A percentile compares a stretch with the other conserved stretches of the same genome.
These are phyloP conservation scores for Backusella australiensis DNA, from an alignment of 192 early-diverging fungal species.

Conservation along the genomic window DNA sequence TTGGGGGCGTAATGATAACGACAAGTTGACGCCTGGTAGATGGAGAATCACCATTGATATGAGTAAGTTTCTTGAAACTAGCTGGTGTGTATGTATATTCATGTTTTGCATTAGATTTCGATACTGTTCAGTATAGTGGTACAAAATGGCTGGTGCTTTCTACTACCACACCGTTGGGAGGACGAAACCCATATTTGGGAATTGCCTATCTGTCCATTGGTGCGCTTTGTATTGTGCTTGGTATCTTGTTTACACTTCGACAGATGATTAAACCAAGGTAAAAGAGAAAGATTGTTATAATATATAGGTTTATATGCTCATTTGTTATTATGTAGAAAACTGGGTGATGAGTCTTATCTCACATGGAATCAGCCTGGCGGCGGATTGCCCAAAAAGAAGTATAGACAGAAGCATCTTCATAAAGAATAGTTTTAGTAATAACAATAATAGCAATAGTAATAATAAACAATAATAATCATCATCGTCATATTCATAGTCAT, in stretches of 20 bases:
- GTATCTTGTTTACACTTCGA: conserved; percentile 78
- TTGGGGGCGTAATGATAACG: conserved; percentile 71
- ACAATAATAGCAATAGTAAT: too few species aligned
- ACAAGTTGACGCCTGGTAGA: conserved; percentile 58
- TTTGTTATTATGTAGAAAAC: not conserved
- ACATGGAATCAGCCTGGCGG: conserved; percentile 25
- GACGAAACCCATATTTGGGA: conserved; percentile 92
- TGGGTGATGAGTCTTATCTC: conserved; percentile 21
- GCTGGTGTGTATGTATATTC: not conserved
- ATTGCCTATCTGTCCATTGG: conserved; percentile 91
- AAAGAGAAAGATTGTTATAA: not conserved
- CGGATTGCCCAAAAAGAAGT: not conserved
- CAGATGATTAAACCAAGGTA: conserved; percentile 87
- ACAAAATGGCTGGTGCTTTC: conserved; percentile 93
- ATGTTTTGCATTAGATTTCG: conserved; percentile 60
- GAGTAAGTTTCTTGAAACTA: conserved; percentile 50
- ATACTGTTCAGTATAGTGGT: conserved; percentile 78
- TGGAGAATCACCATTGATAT: conserved; percentile 70
- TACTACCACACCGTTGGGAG: conserved; percentile 90
- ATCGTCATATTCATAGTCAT: not conserved
- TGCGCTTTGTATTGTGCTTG: conserved; percentile 78
- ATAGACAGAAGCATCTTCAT: not conserved
- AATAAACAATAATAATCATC: not conserved
- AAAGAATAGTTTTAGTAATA: not conserved
- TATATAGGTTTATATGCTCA: not conserved